phyloP scores from a whole-genome alignment of 2,329 filamentous ascomycete genomes.

The Gnomoniopsis sp. region DNA sequence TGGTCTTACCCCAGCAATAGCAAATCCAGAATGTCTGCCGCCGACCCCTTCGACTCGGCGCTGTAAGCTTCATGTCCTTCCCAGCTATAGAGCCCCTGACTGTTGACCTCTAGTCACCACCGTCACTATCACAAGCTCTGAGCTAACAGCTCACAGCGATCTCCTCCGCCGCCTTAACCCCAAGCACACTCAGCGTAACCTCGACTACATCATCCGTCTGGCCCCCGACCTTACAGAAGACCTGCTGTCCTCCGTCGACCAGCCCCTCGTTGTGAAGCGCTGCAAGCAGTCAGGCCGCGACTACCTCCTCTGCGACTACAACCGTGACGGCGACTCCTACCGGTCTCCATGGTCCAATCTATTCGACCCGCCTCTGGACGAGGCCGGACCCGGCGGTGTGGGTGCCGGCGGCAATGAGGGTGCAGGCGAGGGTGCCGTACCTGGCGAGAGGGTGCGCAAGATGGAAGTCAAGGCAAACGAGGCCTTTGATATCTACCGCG shows the following conservation, averaged over 20 bases:
- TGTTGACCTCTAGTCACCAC: neutral
- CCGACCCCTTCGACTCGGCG: conserved; percentile 71
- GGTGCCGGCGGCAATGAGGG: conserved; percentile 52
- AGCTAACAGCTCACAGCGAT: conserved; percentile 58
- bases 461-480: conserved; percentile 95
- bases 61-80: conserved; percentile 51
- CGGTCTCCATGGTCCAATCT: conserved; percentile 98
- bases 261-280: conserved; percentile 81
- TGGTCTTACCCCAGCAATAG: neutral
- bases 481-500: conserved; percentile 93
- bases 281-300: conserved; percentile 89
- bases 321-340: conserved; percentile 97
- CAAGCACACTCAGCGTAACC: conserved; percentile 83
- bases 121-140: neutral
- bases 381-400: conserved; percentile 47
- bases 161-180: conserved; percentile 97
- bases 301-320: conserved; percentile 99
- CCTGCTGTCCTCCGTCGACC: conserved; percentile 94
- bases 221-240: conserved; percentile 94
- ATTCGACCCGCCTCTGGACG: conserved; percentile 86
- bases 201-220: conserved; percentile 82
- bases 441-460: conserved; percentile 84
- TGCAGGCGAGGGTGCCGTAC: conserved; percentile 75
- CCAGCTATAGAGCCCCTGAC: conserved; percentile 3
- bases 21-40: conserved; percentile 40